These are phyloP conservation scores for Xylariaceae sp. DNA, from an alignment of 2,329 filamentous ascomycete species.

Conservation along the genomic window DNA sequence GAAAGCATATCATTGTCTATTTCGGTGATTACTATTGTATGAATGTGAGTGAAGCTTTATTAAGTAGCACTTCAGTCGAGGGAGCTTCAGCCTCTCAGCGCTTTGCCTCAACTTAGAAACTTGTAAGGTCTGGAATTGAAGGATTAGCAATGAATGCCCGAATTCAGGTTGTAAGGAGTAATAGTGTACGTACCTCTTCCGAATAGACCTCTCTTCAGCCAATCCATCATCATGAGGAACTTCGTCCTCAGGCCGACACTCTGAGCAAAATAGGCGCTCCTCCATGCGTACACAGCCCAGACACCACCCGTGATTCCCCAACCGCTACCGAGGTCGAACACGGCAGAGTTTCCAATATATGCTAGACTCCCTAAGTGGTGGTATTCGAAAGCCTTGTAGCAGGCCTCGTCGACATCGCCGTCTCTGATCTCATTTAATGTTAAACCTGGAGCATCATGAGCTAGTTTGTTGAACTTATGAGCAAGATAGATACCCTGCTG, in stretches of 20 bases:
- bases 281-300: slow-evolving; percentile 92
- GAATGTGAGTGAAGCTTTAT: background rate
- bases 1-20: slow-evolving; percentile 2
- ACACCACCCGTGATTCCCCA: slow-evolving; percentile 77
- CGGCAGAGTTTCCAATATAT: slow-evolving; percentile 92
- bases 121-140: slow-evolving; percentile 27
- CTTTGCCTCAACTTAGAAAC: slow-evolving; percentile 23
- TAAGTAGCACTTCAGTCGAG: background rate
- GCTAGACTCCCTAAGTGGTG: slow-evolving; percentile 85
- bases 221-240: slow-evolving; percentile 91
- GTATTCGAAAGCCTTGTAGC: slow-evolving; percentile 95
- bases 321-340: slow-evolving; percentile 83
- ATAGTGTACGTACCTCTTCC: slow-evolving; percentile 70
- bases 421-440: slow-evolving; percentile 75
- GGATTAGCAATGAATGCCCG: slow-evolving; percentile 7
- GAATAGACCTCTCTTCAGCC: slow-evolving; percentile 94
- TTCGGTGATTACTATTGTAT: background rate
- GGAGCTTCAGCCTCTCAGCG: background rate
- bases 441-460: slow-evolving; percentile 71
- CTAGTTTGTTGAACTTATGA: slow-evolving; percentile 88
- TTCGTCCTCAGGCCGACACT: slow-evolving; percentile 90
- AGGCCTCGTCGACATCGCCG: slow-evolving; percentile 84
- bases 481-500: slow-evolving; percentile 93
- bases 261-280: slow-evolving; percentile 95
- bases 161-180: background rate